Evolutionary conservation across 352 stramenopile genomes (phyloP), one percentile per base, ranked within the genome.

Genomic region (Pythium coloratum): DNA sequence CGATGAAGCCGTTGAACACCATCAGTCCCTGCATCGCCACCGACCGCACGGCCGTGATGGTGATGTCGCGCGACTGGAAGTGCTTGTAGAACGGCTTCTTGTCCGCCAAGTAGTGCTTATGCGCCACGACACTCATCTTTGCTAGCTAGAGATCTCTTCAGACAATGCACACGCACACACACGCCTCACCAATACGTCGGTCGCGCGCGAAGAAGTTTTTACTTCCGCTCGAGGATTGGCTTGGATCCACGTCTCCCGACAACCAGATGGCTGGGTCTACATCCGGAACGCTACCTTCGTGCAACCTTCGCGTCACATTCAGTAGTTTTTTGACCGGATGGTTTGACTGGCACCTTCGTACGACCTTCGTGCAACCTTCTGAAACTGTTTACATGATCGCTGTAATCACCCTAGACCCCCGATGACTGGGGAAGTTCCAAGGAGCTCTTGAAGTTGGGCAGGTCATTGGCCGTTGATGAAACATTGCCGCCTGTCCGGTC

Each of bases 41-140:
- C 8, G 80, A 87, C 24, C 86, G 79, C 58, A 86, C 69, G 14
- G 82, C 82, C 53, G 85, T 78, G 59, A 95, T 82, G 30, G 85
- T 77, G 32, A 92, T 70, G 70, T 89, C 77, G 42, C 76, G 77
- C 30, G 80, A 74, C 70, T 92, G 84, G 59, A 95, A 92, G 66
- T 95, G 86, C 68, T 91, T 88, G 60, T 89, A 89, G 65, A 84
- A 95, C 51, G 86, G 82, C 72, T 95, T 95, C 74, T 95, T 91
- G 75, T 95, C 86, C 72, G 66, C 84, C 69, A 95, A 42, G 73
- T 92, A 93, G 65, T 82, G 75, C 59, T 85, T 80, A 44, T 77
- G 66, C 63, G 72, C 77, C 44, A 76, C 71, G 28, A 89, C 71
- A 67, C 84, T 92, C 84, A 92, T 91, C 40, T 42, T 80, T 24